Percentiles rank a stretch among this genome's conserved stretches.
These are phyloP conservation scores for Populus pruinosa DNA, from an alignment of 345 rosid species.

Conservation along the genomic window DNA sequence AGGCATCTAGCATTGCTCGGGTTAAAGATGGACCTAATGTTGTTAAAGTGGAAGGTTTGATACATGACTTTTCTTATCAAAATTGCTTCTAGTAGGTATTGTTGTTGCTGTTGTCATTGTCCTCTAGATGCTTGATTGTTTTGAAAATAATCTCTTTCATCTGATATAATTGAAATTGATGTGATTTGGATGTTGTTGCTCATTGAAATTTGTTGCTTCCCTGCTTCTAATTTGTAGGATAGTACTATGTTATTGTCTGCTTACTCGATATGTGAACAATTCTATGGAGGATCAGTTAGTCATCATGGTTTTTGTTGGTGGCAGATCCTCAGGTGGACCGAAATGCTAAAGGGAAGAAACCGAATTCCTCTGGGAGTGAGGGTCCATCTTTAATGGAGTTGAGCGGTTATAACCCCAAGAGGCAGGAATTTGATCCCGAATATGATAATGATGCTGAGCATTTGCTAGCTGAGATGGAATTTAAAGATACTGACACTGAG, in stretches of 20 bases:
- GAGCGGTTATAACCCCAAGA: conserved; percentile 78
- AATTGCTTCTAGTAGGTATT: background rate
- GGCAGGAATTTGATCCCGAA: conserved; percentile 89
- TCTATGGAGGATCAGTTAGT: background rate
- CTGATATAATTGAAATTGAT: background rate
- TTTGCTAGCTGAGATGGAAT: conserved; percentile 96
- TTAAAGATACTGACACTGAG: conserved; percentile 77
- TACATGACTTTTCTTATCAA: background rate
- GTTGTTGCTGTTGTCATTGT: background rate
- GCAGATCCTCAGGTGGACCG: conserved; percentile 66
- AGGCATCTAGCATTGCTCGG: conserved; percentile 36
- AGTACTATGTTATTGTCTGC: background rate
- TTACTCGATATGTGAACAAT: background rate
- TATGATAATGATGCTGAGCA: conserved; percentile 97
- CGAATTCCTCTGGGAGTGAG: conserved; percentile 47
- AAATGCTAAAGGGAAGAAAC: conserved; percentile 67
- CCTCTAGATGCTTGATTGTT: background rate
- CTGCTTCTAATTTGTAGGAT: background rate
- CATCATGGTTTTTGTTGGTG: conserved; percentile 14
- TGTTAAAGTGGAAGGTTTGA: conserved; percentile 43
- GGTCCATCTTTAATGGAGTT: conserved; percentile 64
- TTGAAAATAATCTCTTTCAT: background rate
- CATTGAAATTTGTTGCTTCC: background rate
- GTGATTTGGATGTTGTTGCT: background rate
- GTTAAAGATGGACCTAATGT: conserved; percentile 37